Evolutionary conservation across 305 asterid species (phyloP).

Genomic region (Fraxinus greggii): DNA sequence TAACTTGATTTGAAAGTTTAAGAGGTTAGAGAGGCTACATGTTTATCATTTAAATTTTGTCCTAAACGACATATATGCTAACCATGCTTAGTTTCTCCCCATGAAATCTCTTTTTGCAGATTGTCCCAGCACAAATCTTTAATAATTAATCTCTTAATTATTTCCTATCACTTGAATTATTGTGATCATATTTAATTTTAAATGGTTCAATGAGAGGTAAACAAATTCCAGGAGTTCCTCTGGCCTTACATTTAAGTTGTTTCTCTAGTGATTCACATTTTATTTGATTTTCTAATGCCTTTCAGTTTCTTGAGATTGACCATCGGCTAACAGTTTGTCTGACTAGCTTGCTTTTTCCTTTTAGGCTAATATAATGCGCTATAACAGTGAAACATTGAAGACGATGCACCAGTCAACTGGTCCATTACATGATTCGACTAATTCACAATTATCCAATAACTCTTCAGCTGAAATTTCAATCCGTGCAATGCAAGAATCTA

Average conservation of each 20-base stretch:
- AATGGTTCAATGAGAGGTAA: neutral
- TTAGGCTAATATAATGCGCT: constrained; percentile 76
- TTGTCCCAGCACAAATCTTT: neutral
- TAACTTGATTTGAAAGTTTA: neutral
- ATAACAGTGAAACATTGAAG: constrained; percentile 58
- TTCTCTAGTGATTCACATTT: constrained; percentile 9
- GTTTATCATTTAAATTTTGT: neutral
- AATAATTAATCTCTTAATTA: neutral
- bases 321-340: constrained; percentile 15
- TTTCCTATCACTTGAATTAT: neutral
- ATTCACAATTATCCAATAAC: constrained; percentile 41
- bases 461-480: constrained; percentile 30
- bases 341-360: constrained; percentile 20
- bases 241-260: neutral
- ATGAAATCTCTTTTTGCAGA: neutral
- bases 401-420: constrained; percentile 51
- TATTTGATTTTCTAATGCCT: constrained; percentile 14
- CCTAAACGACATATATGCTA: neutral
- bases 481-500: constrained; percentile 37
- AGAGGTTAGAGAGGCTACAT: neutral
- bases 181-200: neutral
- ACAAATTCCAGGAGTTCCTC: neutral
- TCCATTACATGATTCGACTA: constrained; percentile 31
- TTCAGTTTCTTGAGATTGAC: constrained; percentile 7
- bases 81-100: neutral